A percentile compares a stretch with the other conserved stretches of the same genome.
Conservation (phyloP, 2,329 filamentous ascomycete species). For the Sarocladium oryzae region DNA sequence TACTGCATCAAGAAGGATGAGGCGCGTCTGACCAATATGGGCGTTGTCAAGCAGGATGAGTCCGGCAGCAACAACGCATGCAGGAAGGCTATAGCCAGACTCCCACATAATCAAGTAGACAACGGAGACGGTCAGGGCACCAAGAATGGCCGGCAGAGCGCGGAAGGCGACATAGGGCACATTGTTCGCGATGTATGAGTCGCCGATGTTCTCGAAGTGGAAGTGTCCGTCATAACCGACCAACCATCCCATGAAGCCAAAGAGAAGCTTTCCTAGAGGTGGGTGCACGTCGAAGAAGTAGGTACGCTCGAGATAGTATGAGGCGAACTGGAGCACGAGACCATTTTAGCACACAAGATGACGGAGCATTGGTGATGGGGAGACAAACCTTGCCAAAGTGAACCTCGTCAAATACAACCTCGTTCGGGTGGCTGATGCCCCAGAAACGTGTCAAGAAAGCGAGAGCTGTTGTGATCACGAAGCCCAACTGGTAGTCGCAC, state of each 20-base stretch:
- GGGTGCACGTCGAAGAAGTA: slow-evolving; percentile 99
- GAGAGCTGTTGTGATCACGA: slow-evolving; percentile 69
- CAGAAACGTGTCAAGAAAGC: slow-evolving; percentile 93
- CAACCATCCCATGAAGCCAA: slow-evolving; percentile 94
- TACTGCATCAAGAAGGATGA: slow-evolving; percentile 92
- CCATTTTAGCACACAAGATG: not conserved
- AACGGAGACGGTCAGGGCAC: slow-evolving; percentile 87
- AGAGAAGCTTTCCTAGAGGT: slow-evolving; percentile 95
- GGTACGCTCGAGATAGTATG: slow-evolving; percentile 85
- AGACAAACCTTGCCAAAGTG: slow-evolving; percentile 90
- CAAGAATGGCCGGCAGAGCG: slow-evolving; percentile 84
- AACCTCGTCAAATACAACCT: slow-evolving; percentile 98
- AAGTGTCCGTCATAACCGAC: slow-evolving; percentile 96
- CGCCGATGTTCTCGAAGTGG: slow-evolving; percentile 98
- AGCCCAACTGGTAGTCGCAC: slow-evolving; percentile 76
- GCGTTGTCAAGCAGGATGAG: slow-evolving; percentile 94
- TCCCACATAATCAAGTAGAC: slow-evolving; percentile 99
- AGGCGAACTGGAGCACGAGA: slow-evolving; percentile 50
- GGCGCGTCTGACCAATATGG: slow-evolving; percentile 89
- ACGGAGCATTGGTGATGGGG: not conserved
- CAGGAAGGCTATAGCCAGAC: slow-evolving; percentile 92
- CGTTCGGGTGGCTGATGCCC: slow-evolving; percentile 89
- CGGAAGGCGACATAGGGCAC: slow-evolving; percentile 96
- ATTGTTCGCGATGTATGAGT: slow-evolving; percentile 95
- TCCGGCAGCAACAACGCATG: slow-evolving; percentile 78